Conservation (phyloP, 2,329 filamentous ascomycete genomes). For the Verticillium longisporum region DNA sequence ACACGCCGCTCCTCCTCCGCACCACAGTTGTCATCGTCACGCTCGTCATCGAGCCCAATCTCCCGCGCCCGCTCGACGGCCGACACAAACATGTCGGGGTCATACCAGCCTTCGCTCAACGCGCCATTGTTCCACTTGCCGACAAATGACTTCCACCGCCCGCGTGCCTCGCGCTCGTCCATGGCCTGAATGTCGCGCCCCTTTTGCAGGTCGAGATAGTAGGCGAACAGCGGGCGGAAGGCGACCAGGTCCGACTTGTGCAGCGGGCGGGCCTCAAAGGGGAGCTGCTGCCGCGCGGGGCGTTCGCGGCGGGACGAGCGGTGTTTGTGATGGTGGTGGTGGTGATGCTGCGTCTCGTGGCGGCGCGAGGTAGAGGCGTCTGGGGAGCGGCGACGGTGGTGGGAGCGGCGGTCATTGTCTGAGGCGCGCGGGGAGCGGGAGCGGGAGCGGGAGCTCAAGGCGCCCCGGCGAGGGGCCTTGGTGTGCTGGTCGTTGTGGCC, state of each 20-base stretch:
- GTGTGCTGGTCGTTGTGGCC: neutral
- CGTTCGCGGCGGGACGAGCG: neutral
- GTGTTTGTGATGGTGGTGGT: neutral
- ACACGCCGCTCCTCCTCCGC: too few relatives aligned
- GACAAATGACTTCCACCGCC: constrained; percentile 90
- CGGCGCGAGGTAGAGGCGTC: neutral
- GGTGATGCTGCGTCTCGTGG: neutral
- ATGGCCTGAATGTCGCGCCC: constrained; percentile 61
- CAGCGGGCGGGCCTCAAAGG: constrained; percentile 59
- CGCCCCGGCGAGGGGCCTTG: too few relatives aligned
- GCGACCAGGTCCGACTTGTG: constrained; percentile 59
- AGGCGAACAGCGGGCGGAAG: constrained; percentile 68
- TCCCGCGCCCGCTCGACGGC: constrained; percentile 21
- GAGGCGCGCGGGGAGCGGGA: neutral
- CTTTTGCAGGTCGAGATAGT: constrained; percentile 88
- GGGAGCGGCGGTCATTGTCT: neutral
- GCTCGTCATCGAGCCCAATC: constrained; percentile 14
- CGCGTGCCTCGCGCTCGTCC: constrained; percentile 67
- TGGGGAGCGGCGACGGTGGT: constrained; percentile 8
- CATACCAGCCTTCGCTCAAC: constrained; percentile 89
- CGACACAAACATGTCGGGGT: constrained; percentile 58
- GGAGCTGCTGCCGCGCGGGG: constrained; percentile 35
- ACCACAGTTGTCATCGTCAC: too few relatives aligned
- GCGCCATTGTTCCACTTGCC: constrained; percentile 88
- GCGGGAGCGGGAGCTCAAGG: neutral